Base-by-base conservation (phyloP, 1,139 yeast genomes). In the Yamadazyma atlantica region DNA sequence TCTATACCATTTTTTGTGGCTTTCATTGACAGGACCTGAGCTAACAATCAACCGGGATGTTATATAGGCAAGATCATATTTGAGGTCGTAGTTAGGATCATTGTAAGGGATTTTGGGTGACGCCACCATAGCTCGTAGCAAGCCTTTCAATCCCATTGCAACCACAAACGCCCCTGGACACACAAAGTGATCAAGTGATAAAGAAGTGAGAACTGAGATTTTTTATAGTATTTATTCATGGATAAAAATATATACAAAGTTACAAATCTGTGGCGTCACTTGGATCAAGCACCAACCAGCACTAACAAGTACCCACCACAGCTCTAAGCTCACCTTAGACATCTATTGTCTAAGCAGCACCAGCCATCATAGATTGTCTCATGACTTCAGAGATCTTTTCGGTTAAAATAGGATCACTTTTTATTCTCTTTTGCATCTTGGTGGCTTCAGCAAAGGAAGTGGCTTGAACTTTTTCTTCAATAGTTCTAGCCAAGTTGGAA, bases 381-480 rank as follows among this genome's bases (percentile, higher is more conserved):
- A 69, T 67, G 41, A 68, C 65, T 51, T 71, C 75, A 40, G 60
- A 62, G 50, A 71, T 69, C 57, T 69, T 71, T 40, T 58, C 58
- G 37, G 70, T 61, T 58, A 84, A 72, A 26, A 73, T 62, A 34
- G 87, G 85, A 58, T 84, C 92, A 38, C 74, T 65, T 62, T 75
- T 82, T 51, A 85, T 77, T 59, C 79, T 79, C 56, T 80, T 69
- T 70, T 86, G 95, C 72, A 85, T 79, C 63, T 84, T 84, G 37
- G 89, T 80, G 45, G 96, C 97, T 66, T 88, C 97, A 44, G 95
- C 94, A 55, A 87, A 86, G 25, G 95, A 84, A 46, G 89, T 82
- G 40, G 96, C 95, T 69, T 89, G 97, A 43, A 85, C 73, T 69
- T 89, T 85, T 69, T 92, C 98, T 48, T 84, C 87, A 42, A 80